phyloP scores from a whole-genome alignment of 2,329 filamentous ascomycete species.

The Venturia aucupariae region DNA sequence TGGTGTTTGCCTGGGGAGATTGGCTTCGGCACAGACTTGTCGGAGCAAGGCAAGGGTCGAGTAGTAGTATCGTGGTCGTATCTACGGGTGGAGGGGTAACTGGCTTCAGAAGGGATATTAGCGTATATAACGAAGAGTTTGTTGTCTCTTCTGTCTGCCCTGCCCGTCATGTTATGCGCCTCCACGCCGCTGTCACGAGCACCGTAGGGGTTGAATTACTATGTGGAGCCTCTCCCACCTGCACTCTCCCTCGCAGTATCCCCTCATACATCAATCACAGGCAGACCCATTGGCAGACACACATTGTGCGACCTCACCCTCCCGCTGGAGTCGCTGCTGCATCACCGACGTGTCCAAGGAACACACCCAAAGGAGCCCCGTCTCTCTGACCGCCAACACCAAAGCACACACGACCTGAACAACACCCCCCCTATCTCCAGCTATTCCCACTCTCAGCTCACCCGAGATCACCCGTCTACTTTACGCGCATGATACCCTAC shows the following conservation, averaged over 20 bases:
- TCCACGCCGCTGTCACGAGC: neutral
- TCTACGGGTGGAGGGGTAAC: neutral
- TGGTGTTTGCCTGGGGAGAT: neutral
- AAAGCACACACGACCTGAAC: neutral
- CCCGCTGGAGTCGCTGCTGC: too few species aligned
- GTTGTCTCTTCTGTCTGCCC: neutral
- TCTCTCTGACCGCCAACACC: slow-evolving; percentile 6
- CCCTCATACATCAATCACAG: neutral
- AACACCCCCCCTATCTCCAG: neutral
- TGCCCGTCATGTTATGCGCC: neutral
- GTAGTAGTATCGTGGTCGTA: neutral
- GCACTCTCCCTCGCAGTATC: neutral
- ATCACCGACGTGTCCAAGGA: slow-evolving; percentile 3
- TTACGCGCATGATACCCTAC: slow-evolving; percentile 15
- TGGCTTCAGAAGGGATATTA: too few species aligned
- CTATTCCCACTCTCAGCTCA: neutral
- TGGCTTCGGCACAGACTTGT: neutral
- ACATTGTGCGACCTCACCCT: neutral
- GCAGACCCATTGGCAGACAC: neutral
- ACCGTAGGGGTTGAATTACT: neutral
- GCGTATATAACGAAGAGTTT: neutral
- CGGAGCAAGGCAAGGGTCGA: neutral
- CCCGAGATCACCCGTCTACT: neutral
- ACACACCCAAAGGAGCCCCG: neutral
- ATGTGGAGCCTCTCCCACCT: neutral